Conservation (phyloP, 495 filamentous ascomycete genomes). For the Opeltia flavorubescens region DNA sequence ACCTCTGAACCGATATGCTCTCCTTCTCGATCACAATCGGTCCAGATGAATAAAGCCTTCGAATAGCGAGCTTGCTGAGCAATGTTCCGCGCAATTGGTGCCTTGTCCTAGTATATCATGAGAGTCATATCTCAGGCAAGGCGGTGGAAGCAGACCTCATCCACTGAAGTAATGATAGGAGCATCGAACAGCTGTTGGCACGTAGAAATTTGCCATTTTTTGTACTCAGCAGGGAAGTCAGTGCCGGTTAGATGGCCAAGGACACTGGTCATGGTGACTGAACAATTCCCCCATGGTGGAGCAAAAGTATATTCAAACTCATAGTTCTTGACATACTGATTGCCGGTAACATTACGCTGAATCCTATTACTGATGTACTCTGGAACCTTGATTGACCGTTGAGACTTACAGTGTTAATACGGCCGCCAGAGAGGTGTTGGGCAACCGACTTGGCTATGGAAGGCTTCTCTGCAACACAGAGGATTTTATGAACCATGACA, state of each 20-base stretch:
- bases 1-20: slow-evolving; percentile 96
- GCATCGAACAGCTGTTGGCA: slow-evolving; percentile 75
- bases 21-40: slow-evolving; percentile 94
- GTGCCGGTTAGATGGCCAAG: slow-evolving; percentile 64
- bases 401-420: slow-evolving; percentile 49
- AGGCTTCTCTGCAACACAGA: slow-evolving; percentile 95
- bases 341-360: slow-evolving; percentile 44
- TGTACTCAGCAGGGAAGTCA: slow-evolving; percentile 58
- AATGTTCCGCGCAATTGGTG: slow-evolving; percentile 74
- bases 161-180: slow-evolving; percentile 49
- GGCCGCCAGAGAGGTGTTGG: slow-evolving; percentile 67
- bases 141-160: slow-evolving; percentile 34
- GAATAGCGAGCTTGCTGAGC: slow-evolving; percentile 53
- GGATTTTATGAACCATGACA: slow-evolving; percentile 31
- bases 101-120: slow-evolving; percentile 46
- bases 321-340: slow-evolving; percentile 85
- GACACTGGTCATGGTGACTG: slow-evolving; percentile 86
- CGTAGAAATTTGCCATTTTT: slow-evolving; percentile 65
- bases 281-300: slow-evolving; percentile 61
- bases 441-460: slow-evolving; percentile 92
- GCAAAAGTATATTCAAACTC: slow-evolving; percentile 80
- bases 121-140: background rate
- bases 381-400: background rate
- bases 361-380: background rate
- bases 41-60: slow-evolving; percentile 83